phyloP scores from a whole-genome alignment of 1,139 yeast species.

The Saccharomyces hybrid region DNA sequence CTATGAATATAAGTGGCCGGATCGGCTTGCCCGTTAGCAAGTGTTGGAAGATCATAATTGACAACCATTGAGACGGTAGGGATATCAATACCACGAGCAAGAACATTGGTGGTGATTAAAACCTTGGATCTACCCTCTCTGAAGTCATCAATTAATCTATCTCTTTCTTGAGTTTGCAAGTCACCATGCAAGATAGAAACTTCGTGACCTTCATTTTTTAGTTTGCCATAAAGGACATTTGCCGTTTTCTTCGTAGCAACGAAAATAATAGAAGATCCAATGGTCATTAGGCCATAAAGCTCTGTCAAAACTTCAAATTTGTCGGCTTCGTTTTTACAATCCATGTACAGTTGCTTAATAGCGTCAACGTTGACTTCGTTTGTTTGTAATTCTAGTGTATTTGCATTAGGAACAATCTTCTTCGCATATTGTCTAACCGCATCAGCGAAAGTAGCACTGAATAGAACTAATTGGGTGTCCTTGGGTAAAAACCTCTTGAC shows the following conservation, averaged over 20 bases:
- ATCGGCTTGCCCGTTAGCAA: conserved; percentile 48
- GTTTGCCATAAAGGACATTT: conserved; percentile 55
- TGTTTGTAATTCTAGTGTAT: conserved; percentile 78
- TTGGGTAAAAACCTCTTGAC: conserved; percentile 67
- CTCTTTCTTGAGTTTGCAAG: conserved; percentile 68
- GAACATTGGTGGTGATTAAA: conserved; percentile 86
- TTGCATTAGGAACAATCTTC: conserved; percentile 83
- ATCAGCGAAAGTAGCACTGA: conserved; percentile 91
- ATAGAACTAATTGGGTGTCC: conserved; percentile 68
- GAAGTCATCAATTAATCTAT: conserved; percentile 85
- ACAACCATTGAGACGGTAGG: conserved; percentile 97
- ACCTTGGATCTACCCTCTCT: conserved; percentile 90
- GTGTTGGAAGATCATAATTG: conserved; percentile 86
- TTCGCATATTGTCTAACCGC: conserved; percentile 75
- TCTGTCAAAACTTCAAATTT: conserved; percentile 76
- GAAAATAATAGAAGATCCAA: conserved; percentile 92
- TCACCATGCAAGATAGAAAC: conserved; percentile 84
- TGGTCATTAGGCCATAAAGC: conserved; percentile 81
- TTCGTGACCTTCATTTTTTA: conserved; percentile 80
- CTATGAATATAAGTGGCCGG: conserved; percentile 85
- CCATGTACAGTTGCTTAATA: conserved; percentile 94
- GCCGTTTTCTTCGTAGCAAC: conserved; percentile 78
- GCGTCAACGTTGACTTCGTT: conserved; percentile 93
- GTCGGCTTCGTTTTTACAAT: conserved; percentile 66
- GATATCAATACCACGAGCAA: conserved; percentile 33